Evolutionary conservation across 129 eudicot genomes (phyloP).

Genomic region (Helianthus annuus): HanXRQr2.0-SUNRISE NC_035437.2:4934922-4935421

Average conservation of each 20-base stretch:
- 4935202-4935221: not conserved
- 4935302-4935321: not conserved
- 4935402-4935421: not conserved
- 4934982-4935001: no score
- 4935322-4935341: not conserved
- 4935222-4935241: not conserved
- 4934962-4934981: no score
- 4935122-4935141: conserved; percentile 1
- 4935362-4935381: not conserved
- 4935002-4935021: no score
- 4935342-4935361: not conserved
- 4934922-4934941: no score
- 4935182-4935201: not conserved
- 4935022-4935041: conserved; percentile 17
- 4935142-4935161: not conserved
- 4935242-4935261: not conserved
- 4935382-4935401: not conserved
- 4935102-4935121: conserved; percentile 32
- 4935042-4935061: conserved; percentile 24
- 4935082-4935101: conserved; percentile 22
- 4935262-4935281: not conserved
- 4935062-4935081: conserved; percentile 37
- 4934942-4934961: no score
- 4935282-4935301: not conserved
- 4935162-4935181: not conserved